Conservation (phyloP, 1,284 basidiomycete species). For the Rhodotorula mucilaginosa region DNA sequence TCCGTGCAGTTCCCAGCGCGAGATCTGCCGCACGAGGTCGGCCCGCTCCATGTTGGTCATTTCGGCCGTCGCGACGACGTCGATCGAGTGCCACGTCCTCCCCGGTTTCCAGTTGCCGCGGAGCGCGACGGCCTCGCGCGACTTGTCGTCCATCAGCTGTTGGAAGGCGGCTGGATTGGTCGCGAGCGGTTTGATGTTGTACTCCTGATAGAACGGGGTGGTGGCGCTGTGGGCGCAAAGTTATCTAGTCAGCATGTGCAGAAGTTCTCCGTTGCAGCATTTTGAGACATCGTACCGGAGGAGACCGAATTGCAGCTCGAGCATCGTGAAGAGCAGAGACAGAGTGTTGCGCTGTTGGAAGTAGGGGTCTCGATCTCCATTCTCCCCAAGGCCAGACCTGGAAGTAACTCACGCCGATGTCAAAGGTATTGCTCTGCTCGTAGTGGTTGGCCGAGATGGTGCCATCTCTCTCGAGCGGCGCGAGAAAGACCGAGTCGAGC, state of each 20-base stretch:
- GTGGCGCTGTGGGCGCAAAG: constrained; percentile 4
- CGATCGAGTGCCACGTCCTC: constrained; percentile 22
- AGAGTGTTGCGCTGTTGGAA: constrained; percentile 53
- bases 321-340: constrained; percentile 55
- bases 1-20: constrained; percentile 42
- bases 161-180: constrained; percentile 44
- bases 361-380: background rate
- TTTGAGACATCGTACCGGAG: constrained; percentile 52
- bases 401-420: constrained; percentile 50
- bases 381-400: too few species aligned
- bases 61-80: constrained; percentile 4
- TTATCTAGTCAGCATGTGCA: too few species aligned
- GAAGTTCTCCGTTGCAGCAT: too few species aligned
- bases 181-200: constrained; percentile 49
- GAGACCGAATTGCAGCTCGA: constrained; percentile 56
- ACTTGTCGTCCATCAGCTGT: constrained; percentile 49
- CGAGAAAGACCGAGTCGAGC: constrained; percentile 27
- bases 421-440: constrained; percentile 42
- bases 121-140: constrained; percentile 50
- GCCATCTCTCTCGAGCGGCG: constrained; percentile 19
- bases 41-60: background rate
- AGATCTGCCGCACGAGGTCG: constrained; percentile 22
- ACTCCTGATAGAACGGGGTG: constrained; percentile 50
- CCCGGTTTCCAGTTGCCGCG: constrained; percentile 49
- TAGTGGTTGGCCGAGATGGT: constrained; percentile 29